Evolutionary conservation across 139 green algal species (phyloP), one percentile per base, ranked within the genome.

Genomic region (Pseudopediastrum boryanum): DNA sequence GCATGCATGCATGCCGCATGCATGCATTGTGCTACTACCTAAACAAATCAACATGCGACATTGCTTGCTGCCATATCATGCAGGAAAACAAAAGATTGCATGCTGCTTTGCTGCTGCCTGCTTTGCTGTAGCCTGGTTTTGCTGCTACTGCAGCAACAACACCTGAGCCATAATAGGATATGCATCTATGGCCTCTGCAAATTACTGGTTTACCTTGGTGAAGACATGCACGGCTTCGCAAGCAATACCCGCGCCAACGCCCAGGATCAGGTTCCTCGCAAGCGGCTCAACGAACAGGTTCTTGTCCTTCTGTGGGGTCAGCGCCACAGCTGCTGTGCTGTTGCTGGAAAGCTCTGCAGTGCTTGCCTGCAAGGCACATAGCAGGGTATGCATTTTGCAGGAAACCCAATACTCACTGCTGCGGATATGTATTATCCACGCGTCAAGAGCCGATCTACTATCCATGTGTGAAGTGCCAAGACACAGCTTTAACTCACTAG

Each of bases 181-280:
- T n/a, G n/a, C n/a, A n/a, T n/a, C n/a, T n/a, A n/a, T 58, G 48
- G 48, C 48, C 21, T 16, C 16, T 58, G 35, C 56, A 65, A 27
- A n/a, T 19, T 65, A 12, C 56, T 50, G 62, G 33, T 16, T 43
- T 70, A 71, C 72, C 75, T 75, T 68, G 64, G 52, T 38, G 13
- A 83, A 48, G 0, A 94, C 85, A 58, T 94, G 89, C 39, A 33
- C 39, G 0, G 80, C 61, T 77, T 94, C 90, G 54, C 89, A 77
- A 3, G 90, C 61, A 0, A 83, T 75, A 31, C 88, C 90, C 0
- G 78, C 70, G 1, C 88, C 86, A 13, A 93, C 71, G 8, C 90
- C 90, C 48, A 94, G 76, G 25, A 93, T 35, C 19, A 94, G 90
- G n/a, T 82, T 85, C 19, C 89, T 69, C 35, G 89, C 35, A 0